These are phyloP conservation scores for Ustilago crameri DNA, from an alignment of 1,284 basidiomycete genomes.

Conservation along the genomic window DNA sequence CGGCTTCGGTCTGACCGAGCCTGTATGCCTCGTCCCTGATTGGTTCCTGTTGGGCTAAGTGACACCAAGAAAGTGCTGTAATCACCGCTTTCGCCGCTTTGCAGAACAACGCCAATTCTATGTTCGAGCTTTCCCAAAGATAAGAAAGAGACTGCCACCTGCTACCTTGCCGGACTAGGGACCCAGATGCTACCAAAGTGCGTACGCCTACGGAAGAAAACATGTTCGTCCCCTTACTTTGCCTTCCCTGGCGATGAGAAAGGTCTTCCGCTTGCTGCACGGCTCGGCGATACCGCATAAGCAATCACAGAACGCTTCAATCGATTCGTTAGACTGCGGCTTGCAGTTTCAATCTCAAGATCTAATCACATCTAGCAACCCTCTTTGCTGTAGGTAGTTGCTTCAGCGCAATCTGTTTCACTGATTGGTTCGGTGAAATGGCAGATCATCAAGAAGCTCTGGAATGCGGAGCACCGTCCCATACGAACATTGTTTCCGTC, in stretches of 20 bases:
- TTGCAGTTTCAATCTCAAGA: neutral
- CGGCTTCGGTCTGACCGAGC: neutral
- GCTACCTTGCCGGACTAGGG: too few relatives aligned
- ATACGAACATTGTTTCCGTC: too few relatives aligned
- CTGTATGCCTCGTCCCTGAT: neutral
- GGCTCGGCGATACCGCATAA: neutral
- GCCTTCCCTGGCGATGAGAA: too few relatives aligned
- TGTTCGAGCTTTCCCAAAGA: too few relatives aligned
- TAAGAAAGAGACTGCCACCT: too few relatives aligned
- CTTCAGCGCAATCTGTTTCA: neutral
- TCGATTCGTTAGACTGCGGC: neutral
- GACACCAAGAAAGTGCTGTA: neutral
- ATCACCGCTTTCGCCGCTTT: slow-evolving; percentile 24
- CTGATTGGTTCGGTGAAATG: slow-evolving; percentile 2
- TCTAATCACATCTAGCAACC: neutral
- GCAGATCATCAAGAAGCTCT: neutral
- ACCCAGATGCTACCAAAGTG: slow-evolving; percentile 7
- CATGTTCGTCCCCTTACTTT: too few relatives aligned
- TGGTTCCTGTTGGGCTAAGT: neutral
- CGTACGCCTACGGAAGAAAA: neutral
- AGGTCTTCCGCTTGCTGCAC: too few relatives aligned
- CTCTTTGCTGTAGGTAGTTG: neutral
- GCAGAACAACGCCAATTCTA: too few relatives aligned
- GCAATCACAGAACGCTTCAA: neutral
- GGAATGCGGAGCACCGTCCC: neutral